phyloP scores from a whole-genome alignment of 1,284 basidiomycete genomes.

The Dichomitus squalens region DNA sequence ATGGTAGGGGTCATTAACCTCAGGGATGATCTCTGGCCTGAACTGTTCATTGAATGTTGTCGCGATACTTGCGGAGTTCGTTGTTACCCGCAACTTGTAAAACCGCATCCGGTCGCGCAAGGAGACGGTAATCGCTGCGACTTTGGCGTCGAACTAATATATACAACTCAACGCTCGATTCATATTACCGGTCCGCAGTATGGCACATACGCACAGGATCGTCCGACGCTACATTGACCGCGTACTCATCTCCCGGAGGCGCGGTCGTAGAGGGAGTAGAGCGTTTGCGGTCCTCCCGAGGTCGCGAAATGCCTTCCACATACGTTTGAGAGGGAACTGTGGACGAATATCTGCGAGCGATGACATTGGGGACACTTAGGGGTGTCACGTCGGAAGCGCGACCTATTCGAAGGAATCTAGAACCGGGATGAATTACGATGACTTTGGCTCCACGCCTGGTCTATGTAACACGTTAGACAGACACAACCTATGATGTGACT shows the following conservation, averaged over 20 bases:
- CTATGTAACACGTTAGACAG: conserved; percentile 21
- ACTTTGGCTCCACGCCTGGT: conserved; percentile 72
- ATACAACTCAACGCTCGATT: background rate
- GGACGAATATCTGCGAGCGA: conserved; percentile 65
- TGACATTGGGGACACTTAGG: conserved; percentile 71
- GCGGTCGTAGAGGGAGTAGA: conserved; percentile 23
- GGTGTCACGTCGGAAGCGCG: conserved; percentile 89
- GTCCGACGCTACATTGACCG: conserved; percentile 45
- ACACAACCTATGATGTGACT: conserved; percentile 16
- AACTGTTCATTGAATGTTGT: conserved; percentile 77
- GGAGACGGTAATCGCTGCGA: conserved; percentile 72
- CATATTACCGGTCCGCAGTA: background rate
- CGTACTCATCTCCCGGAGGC: conserved; percentile 48
- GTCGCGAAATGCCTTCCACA: conserved; percentile 56
- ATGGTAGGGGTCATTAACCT: conserved; percentile 78
- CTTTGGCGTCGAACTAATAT: conserved; percentile 69
- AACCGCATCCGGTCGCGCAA: conserved; percentile 86
- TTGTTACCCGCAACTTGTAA: conserved; percentile 82
- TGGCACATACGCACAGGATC: conserved; percentile 55
- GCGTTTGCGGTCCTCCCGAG: conserved; percentile 38
- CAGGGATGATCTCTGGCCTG: conserved; percentile 79
- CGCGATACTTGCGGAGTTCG: conserved; percentile 72
- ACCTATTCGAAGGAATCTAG: conserved; percentile 85
- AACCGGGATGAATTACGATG: conserved; percentile 94
- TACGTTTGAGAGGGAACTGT: conserved; percentile 45